Evolutionary conservation across 306 rosid genomes (phyloP), one percentile per base, ranked within the genome.

Genomic region (Castanea sativa): DNA sequence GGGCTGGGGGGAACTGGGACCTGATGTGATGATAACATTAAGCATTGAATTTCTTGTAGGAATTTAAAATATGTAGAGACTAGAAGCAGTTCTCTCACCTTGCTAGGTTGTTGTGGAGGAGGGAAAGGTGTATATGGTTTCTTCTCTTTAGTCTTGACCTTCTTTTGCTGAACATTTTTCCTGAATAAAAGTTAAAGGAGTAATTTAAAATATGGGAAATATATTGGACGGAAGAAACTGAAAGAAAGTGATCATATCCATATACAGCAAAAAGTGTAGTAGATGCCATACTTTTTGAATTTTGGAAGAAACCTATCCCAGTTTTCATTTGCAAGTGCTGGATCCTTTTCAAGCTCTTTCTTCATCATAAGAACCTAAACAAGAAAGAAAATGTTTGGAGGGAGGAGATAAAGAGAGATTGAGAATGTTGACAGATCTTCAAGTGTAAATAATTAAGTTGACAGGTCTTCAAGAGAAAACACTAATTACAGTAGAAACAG

Each of bases 251-350:
- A 25, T 61, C 12, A 15, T 58, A 59, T 16, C 32, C 32, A 82
- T 58, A 32, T 29, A 56, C 21, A 84, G 18, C 68, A 57, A 68
- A 38, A 15, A 32, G 16, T 27, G 41, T 27, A 52, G 33, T 30
- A 29, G 70, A 79, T 20, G 63, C 6, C 87, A 6, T 92, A 95
- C 99, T 90, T 95, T 74, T 92, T 92, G 84, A 92, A 95, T 70
- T 90, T 92, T 6, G 97, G 97, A 84, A 92, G 97, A 90, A 95
- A 95, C 82, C 99, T 87, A 79, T 94, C 97, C 99, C 99, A 94
- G 73, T 82, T 94, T 85, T 94, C 99, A 1, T 87, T 29, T 7
- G 91, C 97, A 58, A 94, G 91, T 15, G 91, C 85, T 18, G 97
- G 99, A 86, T 94, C 90, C 83, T 91, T 94, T 81, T 88, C 99